These are phyloP conservation scores for Pseudocercospora crystallina DNA, from an alignment of 2,329 filamentous ascomycete species.

Conservation along the genomic window DNA sequence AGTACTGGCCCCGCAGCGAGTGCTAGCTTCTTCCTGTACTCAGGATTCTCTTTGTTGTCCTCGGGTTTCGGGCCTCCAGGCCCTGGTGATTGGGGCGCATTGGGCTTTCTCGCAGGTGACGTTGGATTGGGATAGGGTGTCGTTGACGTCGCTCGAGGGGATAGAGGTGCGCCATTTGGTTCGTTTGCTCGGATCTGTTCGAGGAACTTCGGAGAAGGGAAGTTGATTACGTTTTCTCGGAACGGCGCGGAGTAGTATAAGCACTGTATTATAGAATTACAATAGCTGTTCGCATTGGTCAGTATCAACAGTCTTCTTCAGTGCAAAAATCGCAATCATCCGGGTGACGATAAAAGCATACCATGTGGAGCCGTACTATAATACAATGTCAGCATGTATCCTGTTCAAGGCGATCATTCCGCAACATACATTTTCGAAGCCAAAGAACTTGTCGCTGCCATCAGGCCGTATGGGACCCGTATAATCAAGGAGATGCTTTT, in stretches of 20 bases:
- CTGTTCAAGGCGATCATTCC: neutral
- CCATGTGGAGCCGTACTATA: constrained; percentile 96
- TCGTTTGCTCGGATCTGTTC: constrained; percentile 62
- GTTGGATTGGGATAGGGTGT: constrained; percentile 37
- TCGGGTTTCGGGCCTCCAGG: constrained; percentile 68
- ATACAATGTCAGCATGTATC: constrained; percentile 15
- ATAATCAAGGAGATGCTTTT: constrained; percentile 79
- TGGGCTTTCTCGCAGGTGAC: constrained; percentile 48
- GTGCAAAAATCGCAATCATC: neutral
- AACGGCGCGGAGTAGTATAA: constrained; percentile 95
- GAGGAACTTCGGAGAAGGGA: constrained; percentile 70
- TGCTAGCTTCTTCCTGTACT: constrained; percentile 97
- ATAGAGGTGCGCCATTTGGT: constrained; percentile 28
- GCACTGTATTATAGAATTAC: constrained; percentile 96
- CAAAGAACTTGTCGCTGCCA: constrained; percentile 97
- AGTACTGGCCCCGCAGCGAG: constrained; percentile 84
- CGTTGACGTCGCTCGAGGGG: constrained; percentile 38
- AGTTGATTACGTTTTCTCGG: constrained; percentile 89
- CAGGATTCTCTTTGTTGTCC: constrained; percentile 89
- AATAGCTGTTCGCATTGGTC: constrained; percentile 65
- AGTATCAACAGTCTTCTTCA: neutral
- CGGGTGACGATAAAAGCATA: constrained; percentile 48
- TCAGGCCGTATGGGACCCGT: constrained; percentile 78
- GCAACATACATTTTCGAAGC: constrained; percentile 86
- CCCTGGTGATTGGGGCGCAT: constrained; percentile 54